phyloP scores from a whole-genome alignment of 768 basidiomycete genomes.

The Obba rivulosa region DNA sequence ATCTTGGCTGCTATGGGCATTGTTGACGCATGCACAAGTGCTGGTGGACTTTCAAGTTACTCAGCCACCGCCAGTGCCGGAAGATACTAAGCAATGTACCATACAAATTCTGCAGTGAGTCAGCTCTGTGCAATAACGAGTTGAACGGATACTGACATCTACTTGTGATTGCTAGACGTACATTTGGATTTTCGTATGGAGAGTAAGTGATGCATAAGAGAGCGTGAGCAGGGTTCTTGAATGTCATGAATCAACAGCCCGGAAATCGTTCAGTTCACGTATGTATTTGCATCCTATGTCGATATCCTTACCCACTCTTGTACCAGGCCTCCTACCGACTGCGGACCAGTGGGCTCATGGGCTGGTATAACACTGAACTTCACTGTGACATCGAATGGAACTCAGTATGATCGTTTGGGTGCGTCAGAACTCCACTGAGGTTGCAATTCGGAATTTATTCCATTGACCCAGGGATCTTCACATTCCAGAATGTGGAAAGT shows the following conservation, averaged over 20 bases:
- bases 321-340: constrained; percentile 63
- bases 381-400: constrained; percentile 76
- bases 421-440: not conserved
- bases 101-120: constrained; percentile 57
- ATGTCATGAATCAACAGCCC: constrained; percentile 41
- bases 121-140: no score
- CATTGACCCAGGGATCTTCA: constrained; percentile 48
- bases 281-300: constrained; percentile 13
- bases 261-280: constrained; percentile 61
- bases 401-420: constrained; percentile 60
- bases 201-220: constrained; percentile 33
- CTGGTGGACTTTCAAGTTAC: constrained; percentile 59
- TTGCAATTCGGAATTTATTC: no score
- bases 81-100: constrained; percentile 56
- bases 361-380: constrained; percentile 70
- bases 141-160: no score
- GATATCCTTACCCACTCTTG: not conserved
- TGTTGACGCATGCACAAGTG: not conserved
- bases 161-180: constrained; percentile 39
- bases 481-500: constrained; percentile 78
- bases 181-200: constrained; percentile 70
- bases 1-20: not conserved
- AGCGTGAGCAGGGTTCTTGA: not conserved
- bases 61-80: constrained; percentile 64
- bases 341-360: constrained; percentile 69